A percentile compares a stretch with the other conserved stretches of the same genome.
phyloP scores from a whole-genome alignment of 108 stramenopile genomes.

The Fragilaria radians region DNA sequence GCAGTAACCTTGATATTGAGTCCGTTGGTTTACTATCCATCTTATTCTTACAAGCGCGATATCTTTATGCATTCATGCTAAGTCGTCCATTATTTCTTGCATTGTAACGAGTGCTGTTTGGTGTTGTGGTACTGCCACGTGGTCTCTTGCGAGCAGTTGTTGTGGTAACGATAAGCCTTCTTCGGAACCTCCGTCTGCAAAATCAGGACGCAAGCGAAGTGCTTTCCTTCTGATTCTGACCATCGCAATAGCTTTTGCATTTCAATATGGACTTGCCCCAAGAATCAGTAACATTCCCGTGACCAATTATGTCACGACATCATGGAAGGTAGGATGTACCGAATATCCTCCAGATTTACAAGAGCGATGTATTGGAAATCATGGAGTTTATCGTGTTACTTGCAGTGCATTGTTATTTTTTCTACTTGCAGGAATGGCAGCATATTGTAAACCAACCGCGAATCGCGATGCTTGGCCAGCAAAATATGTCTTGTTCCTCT shows the following conservation, averaged over 20 bases:
- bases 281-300: slow-evolving; percentile 27
- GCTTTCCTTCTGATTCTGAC: slow-evolving; percentile 55
- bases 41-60: too few species aligned
- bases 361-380: slow-evolving; percentile 61
- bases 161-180: slow-evolving; percentile 86
- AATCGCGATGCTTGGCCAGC: slow-evolving; percentile 84
- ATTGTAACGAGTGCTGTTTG: slow-evolving; percentile 36
- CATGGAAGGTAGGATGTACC: slow-evolving; percentile 61
- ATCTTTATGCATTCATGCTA: too few species aligned
- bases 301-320: slow-evolving; percentile 35
- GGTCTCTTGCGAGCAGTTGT: slow-evolving; percentile 56
- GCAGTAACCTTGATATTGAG: too few species aligned
- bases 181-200: slow-evolving; percentile 48
- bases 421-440: slow-evolving; percentile 54
- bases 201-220: slow-evolving; percentile 75
- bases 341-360: slow-evolving; percentile 28
- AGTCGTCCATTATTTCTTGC: slow-evolving; percentile 19
- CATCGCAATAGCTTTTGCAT: slow-evolving; percentile 48
- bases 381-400: slow-evolving; percentile 68
- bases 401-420: slow-evolving; percentile 61
- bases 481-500: slow-evolving; percentile 71
- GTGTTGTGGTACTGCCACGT: slow-evolving; percentile 73
- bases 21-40: too few species aligned
- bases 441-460: slow-evolving; percentile 47
- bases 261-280: slow-evolving; percentile 73